Percentiles rank a stretch among this genome's conserved stretches.
Conservation (phyloP, 345 rosid species). For the Firmiana major region DNA sequence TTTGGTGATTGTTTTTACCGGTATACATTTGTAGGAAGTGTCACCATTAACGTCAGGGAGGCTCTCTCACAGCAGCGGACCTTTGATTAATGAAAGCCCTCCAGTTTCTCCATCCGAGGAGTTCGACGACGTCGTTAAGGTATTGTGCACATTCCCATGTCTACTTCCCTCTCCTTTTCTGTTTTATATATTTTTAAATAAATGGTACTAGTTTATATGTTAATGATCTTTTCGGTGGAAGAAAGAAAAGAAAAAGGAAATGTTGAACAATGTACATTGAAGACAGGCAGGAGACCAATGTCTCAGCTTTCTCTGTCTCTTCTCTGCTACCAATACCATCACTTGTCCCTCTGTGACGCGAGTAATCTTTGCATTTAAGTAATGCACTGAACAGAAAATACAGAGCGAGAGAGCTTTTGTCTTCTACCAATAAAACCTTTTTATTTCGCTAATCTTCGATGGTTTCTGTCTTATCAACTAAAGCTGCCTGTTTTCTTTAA, state of each 20-base stretch:
- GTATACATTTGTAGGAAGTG: slow-evolving; percentile 54
- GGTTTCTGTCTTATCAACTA: slow-evolving; percentile 22
- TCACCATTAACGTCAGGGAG: slow-evolving; percentile 93
- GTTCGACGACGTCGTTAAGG: slow-evolving; percentile 90
- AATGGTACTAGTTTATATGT: not conserved
- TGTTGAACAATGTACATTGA: not conserved
- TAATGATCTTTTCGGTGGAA: slow-evolving; percentile 14
- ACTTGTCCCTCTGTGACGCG: slow-evolving; percentile 1
- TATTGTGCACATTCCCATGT: slow-evolving; percentile 6
- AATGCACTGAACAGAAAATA: slow-evolving; percentile 7
- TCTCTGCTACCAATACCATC: not conserved
- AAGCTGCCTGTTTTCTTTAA: slow-evolving; percentile 4
- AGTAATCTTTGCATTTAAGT: slow-evolving; percentile 1
- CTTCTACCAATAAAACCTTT: slow-evolving; percentile 33
- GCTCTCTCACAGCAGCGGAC: slow-evolving; percentile 94
- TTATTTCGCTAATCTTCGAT: slow-evolving; percentile 18
- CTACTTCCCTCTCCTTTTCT: not conserved
- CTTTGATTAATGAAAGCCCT: slow-evolving; percentile 73
- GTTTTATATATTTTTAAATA: not conserved
- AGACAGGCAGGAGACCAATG: slow-evolving; percentile 21
- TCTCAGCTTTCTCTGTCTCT: slow-evolving; percentile 19
- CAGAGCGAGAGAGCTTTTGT: slow-evolving; percentile 27
- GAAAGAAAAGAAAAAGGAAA: slow-evolving; percentile 16
- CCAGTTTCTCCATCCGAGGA: slow-evolving; percentile 87
- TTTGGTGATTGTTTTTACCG: not conserved